Conservation (phyloP, 2,329 filamentous ascomycete genomes). For the Neocucurbitaria cava region DNA sequence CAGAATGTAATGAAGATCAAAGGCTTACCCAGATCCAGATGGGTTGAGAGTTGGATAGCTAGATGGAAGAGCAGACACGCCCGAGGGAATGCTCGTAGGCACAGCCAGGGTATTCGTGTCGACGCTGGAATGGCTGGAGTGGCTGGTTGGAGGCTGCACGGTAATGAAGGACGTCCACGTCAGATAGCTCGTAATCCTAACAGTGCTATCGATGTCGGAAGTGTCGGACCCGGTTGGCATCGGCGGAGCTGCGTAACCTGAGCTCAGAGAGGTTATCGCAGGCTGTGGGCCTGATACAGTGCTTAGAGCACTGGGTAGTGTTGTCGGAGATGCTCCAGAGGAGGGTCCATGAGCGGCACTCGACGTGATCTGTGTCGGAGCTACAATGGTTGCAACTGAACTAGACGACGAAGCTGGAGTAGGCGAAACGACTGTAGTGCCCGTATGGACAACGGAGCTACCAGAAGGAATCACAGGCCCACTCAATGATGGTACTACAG, state of each 20-base stretch:
- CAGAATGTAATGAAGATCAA: neutral
- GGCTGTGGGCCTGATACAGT: conserved; percentile 15
- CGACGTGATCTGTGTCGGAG: conserved; percentile 3
- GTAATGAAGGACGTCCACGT: conserved; percentile 32
- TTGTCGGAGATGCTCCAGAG: conserved; percentile 3
- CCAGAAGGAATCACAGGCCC: neutral
- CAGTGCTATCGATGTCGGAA: conserved; percentile 24
- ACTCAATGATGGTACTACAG: neutral
- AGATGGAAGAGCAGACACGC: conserved; percentile 25
- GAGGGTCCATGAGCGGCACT: neutral
- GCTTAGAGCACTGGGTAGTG: conserved; percentile 1
- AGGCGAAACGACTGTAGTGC: neutral
- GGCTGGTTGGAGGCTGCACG: conserved; percentile 8
- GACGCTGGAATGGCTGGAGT: conserved; percentile 12
- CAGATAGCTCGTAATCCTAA: conserved; percentile 34
- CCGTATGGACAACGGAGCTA: neutral
- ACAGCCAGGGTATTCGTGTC: conserved; percentile 23
- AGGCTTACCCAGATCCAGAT: conserved; percentile 36
- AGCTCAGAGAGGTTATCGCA: conserved; percentile 13
- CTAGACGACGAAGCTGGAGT: neutral
- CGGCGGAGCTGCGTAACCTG: conserved; percentile 12
- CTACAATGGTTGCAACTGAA: neutral
- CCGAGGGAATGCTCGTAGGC: conserved; percentile 26
- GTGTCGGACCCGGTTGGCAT: conserved; percentile 19
- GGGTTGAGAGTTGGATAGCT: too few species aligned